A percentile compares a stretch with the other conserved stretches of the same genome.
Conservation (phyloP, 208 protist genomes). For the Trypanosoma scelopori region DNA sequence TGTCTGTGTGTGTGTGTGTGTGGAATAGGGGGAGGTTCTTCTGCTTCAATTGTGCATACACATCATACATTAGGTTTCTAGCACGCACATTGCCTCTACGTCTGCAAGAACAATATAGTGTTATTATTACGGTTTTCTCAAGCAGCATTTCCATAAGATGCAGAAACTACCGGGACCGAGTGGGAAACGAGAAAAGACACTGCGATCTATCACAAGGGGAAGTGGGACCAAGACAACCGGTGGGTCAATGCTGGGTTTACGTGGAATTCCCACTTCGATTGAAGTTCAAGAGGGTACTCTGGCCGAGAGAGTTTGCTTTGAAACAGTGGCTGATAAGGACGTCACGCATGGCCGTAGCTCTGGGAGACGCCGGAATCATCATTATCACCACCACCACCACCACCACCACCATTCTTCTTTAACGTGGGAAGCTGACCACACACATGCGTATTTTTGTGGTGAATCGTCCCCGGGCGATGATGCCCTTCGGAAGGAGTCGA, state of each 20-base stretch:
- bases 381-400: too few species aligned
- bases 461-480: too few species aligned
- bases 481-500: neutral
- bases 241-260: neutral
- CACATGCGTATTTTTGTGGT: too few species aligned
- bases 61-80: too few species aligned
- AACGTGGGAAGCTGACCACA: too few species aligned
- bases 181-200: neutral
- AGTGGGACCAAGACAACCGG: neutral
- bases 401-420: too few species aligned
- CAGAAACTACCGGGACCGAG: neutral
- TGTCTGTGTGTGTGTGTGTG: too few species aligned
- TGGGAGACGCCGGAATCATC: too few species aligned
- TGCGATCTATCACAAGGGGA: slow-evolving; percentile 13
- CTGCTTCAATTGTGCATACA: too few species aligned
- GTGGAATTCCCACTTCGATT: neutral
- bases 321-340: neutral
- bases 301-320: neutral
- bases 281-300: neutral
- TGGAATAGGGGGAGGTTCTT: too few species aligned
- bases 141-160: neutral
- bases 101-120: too few species aligned
- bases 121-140: neutral
- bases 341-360: neutral
- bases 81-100: too few species aligned